Evolutionary conservation across 352 stramenopile species (phyloP), one percentile per base, ranked within the genome.

Genomic region (Globisporangium solare): DNA sequence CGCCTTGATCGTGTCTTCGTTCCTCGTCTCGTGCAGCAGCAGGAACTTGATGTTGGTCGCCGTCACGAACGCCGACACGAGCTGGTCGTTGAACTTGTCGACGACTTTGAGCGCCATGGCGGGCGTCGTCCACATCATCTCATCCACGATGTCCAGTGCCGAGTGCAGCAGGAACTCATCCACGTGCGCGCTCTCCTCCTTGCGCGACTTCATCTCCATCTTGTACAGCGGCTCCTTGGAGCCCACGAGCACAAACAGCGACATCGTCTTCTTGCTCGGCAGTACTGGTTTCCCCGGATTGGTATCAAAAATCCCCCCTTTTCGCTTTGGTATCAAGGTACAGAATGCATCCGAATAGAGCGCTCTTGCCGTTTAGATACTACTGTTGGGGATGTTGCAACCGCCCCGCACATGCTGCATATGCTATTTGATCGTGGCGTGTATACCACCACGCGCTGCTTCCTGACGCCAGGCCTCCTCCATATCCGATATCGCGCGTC

Each of bases 81-180:
- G 88, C 68, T 98, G 94, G 64, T 98, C 91, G 74, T 99, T 99
- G 64, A 99, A 98, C 74, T 96, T 86, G 71, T 97, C 88, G 27
- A 97, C 88, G 40, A 95, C 79, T 41, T 92, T 92, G 47, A 97
- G 82, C 66, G 89, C 96, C 92, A 94, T 98, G 80, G 72, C 80
- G 51, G 86, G 89, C 46, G 92, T 96, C 15, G 91, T 96, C 94
- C 92, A 98, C 74, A 96, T 94, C 56, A 92, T 83, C 61, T 97
- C 92, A 61, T 99, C 93, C 18, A 99, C 94, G 52, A 99, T 85
- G 73, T 99, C 96, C 48, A 99, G 73, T 47, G 94, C 87, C n/a
- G 94, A 98, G 73, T 98, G 95, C n/a, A 98, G 71, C 15, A 99
- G 85, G 71, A 99, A 99, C 69, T 99, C 96, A 69, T 98, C 97